Evolutionary conservation across 352 stramenopile species (phyloP).

Genomic region (Pythium folliculosum): DNA sequence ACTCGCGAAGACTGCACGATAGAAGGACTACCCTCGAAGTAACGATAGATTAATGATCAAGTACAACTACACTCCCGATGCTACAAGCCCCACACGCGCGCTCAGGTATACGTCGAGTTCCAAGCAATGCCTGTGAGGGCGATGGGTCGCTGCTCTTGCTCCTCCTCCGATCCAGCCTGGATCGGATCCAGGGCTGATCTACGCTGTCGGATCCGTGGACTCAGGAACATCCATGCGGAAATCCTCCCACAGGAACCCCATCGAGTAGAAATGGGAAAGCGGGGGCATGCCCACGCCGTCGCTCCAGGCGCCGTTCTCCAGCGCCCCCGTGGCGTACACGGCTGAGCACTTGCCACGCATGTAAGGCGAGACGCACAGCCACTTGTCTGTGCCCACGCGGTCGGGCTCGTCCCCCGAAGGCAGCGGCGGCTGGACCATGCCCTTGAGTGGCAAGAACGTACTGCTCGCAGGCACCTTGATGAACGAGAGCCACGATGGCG

Average conservation of each 20-base stretch:
- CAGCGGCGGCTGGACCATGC: conserved; percentile 7
- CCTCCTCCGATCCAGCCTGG: too few relatives aligned
- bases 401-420: conserved; percentile 12
- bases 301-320: conserved; percentile 13
- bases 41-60: not conserved
- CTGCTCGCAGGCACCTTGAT: not conserved
- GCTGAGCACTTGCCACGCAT: conserved; percentile 15
- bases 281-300: conserved; percentile 6
- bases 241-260: conserved; percentile 3
- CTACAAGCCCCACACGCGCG: not conserved
- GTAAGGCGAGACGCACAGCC: not conserved
- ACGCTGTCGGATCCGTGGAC: not conserved
- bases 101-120: too few relatives aligned
- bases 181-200: too few relatives aligned
- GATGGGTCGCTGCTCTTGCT: too few relatives aligned
- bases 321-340: conserved; percentile 2
- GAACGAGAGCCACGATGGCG: conserved; percentile 6
- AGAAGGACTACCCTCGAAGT: not conserved
- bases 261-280: not conserved
- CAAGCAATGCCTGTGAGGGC: too few relatives aligned
- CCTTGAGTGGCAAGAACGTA: conserved; percentile 6
- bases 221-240: conserved; percentile 9
- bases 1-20: too few relatives aligned
- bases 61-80: not conserved
- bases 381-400: conserved; percentile 15